These are phyloP conservation scores for Carpinus viminea DNA, from an alignment of 306 rosid species.

Conservation along the genomic window DNA sequence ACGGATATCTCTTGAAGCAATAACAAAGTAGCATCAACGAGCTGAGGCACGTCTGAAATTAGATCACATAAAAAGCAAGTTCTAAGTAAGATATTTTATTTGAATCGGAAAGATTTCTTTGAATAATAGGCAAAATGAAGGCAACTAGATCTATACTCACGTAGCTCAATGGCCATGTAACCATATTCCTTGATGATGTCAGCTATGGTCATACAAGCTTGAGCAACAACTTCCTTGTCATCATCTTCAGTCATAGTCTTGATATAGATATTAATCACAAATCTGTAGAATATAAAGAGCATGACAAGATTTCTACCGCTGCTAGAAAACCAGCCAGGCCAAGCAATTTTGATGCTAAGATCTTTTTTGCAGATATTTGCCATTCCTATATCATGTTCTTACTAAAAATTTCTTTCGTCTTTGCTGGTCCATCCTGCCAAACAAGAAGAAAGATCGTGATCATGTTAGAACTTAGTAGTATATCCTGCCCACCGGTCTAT, in stretches of 20 bases:
- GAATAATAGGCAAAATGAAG: slow-evolving; percentile 16
- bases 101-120: slow-evolving; percentile 28
- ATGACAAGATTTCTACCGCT: slow-evolving; percentile 9
- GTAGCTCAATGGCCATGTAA: slow-evolving; percentile 70
- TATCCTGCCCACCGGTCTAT: not conserved
- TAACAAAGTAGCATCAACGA: slow-evolving; percentile 75
- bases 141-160: slow-evolving; percentile 51
- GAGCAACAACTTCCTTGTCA: slow-evolving; percentile 95
- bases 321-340: slow-evolving; percentile 8
- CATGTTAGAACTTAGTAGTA: slow-evolving; percentile 6
- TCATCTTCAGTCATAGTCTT: slow-evolving; percentile 93
- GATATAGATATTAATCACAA: slow-evolving; percentile 74
- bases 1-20: slow-evolving; percentile 83
- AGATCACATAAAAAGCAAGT: slow-evolving; percentile 5
- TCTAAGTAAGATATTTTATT: slow-evolving; percentile 21
- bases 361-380: not conserved
- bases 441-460: slow-evolving; percentile 21
- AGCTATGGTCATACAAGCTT: slow-evolving; percentile 83
- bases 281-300: slow-evolving; percentile 48
- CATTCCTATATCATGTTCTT: slow-evolving; percentile 31
- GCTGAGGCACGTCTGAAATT: slow-evolving; percentile 58
- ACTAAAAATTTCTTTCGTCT: slow-evolving; percentile 76
- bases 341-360: not conserved
- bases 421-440: slow-evolving; percentile 83
- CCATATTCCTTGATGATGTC: slow-evolving; percentile 91